Evolutionary conservation across 2,329 filamentous ascomycete genomes (phyloP).

Genomic region (Aspergillus quadrilineatus): DNA sequence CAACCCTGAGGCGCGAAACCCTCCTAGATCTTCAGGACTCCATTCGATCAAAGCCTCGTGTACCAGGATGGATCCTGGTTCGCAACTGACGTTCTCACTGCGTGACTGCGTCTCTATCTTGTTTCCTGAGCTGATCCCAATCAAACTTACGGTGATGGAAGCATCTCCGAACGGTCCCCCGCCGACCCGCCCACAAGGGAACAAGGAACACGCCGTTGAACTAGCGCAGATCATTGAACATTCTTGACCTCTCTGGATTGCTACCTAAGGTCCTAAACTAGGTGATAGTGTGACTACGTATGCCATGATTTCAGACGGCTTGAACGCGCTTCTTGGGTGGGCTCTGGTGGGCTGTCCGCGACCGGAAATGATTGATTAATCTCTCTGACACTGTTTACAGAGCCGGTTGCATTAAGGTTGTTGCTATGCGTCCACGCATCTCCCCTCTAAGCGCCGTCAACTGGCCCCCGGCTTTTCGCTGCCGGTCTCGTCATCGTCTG

Average conservation of each 20-base stretch:
- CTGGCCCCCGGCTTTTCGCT: conserved; percentile 13
- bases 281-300: not conserved
- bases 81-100: not conserved
- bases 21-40: not conserved
- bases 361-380: conserved; percentile 17
- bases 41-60: not conserved
- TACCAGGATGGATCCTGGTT: not conserved
- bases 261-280: not conserved
- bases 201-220: not conserved
- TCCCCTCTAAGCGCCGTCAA: conserved; percentile 10
- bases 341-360: conserved; percentile 12
- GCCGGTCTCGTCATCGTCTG: conserved; percentile 16
- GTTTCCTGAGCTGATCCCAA: conserved; percentile 2
- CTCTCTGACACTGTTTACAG: conserved; percentile 9
- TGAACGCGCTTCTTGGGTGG: not conserved
- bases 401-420: not conserved
- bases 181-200: not conserved
- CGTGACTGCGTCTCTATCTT: not conserved
- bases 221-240: not conserved
- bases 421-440: conserved; percentile 12
- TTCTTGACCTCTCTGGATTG: not conserved
- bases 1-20: not conserved
- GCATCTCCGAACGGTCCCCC: not conserved
- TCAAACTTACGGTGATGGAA: not conserved
- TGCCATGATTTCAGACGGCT: not conserved